Evolutionary conservation across 495 filamentous ascomycete genomes (phyloP).

Genomic region (Cercophora newfieldiana): DNA sequence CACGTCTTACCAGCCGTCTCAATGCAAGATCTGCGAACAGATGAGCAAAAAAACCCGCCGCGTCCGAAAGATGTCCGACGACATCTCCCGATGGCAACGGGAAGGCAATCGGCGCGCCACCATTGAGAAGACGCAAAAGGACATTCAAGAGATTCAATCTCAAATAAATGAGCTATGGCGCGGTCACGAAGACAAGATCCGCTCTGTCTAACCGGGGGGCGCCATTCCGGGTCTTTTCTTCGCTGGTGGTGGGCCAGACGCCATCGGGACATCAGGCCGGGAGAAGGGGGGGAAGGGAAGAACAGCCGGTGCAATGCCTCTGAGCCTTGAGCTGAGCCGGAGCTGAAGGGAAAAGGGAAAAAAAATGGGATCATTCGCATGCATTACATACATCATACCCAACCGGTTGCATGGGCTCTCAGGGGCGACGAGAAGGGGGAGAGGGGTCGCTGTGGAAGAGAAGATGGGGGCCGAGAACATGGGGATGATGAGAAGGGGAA

Average conservation of each 20-base stretch:
- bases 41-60: conserved; percentile 84
- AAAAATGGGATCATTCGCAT: neutral
- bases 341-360: neutral
- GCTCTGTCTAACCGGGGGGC: conserved; percentile 19
- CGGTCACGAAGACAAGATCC: conserved; percentile 47
- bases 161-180: conserved; percentile 61
- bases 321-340: neutral
- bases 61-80: conserved; percentile 69
- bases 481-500: neutral
- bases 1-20: conserved; percentile 57
- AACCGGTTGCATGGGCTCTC: neutral
- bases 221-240: neutral
- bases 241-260: neutral
- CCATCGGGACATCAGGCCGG: neutral
- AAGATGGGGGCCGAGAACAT: neutral
- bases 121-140: conserved; percentile 71
- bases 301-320: neutral
- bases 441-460: neutral
- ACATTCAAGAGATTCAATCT: conserved; percentile 62
- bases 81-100: conserved; percentile 76
- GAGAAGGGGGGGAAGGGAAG: neutral
- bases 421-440: neutral
- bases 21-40: conserved; percentile 87
- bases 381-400: conserved; percentile 1
- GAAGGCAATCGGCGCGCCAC: conserved; percentile 75